phyloP scores from a whole-genome alignment of 2,329 filamentous ascomycete species.

The Pyrenophora teres region DNA sequence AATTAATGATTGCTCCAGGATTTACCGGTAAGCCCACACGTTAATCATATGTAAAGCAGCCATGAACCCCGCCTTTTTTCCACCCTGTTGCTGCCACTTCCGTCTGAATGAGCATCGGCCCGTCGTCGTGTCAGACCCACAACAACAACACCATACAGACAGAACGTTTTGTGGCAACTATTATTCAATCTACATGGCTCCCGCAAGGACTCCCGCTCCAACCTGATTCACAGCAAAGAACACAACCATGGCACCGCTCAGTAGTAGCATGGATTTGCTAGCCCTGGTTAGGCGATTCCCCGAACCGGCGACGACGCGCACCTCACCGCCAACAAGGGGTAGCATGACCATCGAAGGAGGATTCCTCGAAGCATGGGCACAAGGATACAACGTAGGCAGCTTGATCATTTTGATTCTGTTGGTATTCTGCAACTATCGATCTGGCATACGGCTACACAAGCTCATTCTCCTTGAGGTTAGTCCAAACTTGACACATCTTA shows the following conservation, averaged over 20 bases:
- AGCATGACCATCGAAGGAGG: conserved; percentile 36
- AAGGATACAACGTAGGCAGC: conserved; percentile 45
- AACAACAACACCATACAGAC: background rate
- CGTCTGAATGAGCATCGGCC: background rate
- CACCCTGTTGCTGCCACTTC: conserved; percentile 1
- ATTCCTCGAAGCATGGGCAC: conserved; percentile 43
- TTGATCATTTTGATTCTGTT: conserved; percentile 42
- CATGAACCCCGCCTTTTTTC: conserved; percentile 3
- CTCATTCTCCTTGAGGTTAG: conserved; percentile 43
- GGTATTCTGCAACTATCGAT: conserved; percentile 45
- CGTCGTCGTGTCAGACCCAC: background rate
- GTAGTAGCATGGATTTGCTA: conserved; percentile 12
- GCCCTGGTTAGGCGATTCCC: conserved; percentile 26
- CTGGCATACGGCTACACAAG: conserved; percentile 41
- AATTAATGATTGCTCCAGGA: conserved; percentile 6
- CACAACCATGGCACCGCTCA: conserved; percentile 32
- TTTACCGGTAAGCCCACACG: conserved; percentile 2
- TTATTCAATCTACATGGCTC: conserved; percentile 3
- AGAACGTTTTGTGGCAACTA: background rate
- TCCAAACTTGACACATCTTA: background rate
- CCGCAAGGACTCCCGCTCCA: background rate
- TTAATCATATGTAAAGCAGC: conserved; percentile 8
- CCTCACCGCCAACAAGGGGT: conserved; percentile 33
- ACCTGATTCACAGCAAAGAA: background rate
- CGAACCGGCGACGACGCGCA: conserved; percentile 26